Evolutionary conservation across 768 basidiomycete genomes (phyloP).

Genomic region (Pleurotus giganteus): DNA sequence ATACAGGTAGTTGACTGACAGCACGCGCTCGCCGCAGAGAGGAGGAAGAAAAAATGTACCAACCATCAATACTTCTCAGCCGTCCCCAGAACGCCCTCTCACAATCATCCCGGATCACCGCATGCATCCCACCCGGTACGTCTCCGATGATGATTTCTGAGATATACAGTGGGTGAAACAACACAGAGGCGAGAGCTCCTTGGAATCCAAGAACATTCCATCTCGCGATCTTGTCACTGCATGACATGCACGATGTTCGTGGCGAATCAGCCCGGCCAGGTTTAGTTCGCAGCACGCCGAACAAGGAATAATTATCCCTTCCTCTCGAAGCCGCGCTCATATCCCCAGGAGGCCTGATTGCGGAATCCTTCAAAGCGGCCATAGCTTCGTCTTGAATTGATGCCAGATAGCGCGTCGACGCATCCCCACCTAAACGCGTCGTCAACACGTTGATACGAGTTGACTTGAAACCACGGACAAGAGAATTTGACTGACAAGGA

Average conservation of each 20-base stretch:
- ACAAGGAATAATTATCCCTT: conserved; percentile 71
- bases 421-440: conserved; percentile 71
- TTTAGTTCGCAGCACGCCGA: conserved; percentile 86
- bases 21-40: background rate
- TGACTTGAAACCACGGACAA: conserved; percentile 3
- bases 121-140: conserved; percentile 41
- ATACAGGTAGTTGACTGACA: background rate
- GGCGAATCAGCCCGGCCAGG: conserved; percentile 91
- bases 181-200: conserved; percentile 66
- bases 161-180: conserved; percentile 65
- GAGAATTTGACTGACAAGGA: conserved; percentile 40
- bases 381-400: conserved; percentile 69
- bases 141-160: conserved; percentile 70
- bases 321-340: conserved; percentile 58
- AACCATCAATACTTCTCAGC: conserved; percentile 43
- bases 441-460: conserved; percentile 9
- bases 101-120: conserved; percentile 56
- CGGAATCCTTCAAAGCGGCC: conserved; percentile 64
- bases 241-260: conserved; percentile 83
- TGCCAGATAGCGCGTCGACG: conserved; percentile 79
- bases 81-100: conserved; percentile 64
- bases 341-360: conserved; percentile 30
- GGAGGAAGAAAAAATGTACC: conserved; percentile 13
- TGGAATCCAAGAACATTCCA: conserved; percentile 88
- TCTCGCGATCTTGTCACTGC: conserved; percentile 90